Base-by-base conservation (phyloP, 2,329 filamentous ascomycete genomes). In the Trichophyton rubrum region DNA sequence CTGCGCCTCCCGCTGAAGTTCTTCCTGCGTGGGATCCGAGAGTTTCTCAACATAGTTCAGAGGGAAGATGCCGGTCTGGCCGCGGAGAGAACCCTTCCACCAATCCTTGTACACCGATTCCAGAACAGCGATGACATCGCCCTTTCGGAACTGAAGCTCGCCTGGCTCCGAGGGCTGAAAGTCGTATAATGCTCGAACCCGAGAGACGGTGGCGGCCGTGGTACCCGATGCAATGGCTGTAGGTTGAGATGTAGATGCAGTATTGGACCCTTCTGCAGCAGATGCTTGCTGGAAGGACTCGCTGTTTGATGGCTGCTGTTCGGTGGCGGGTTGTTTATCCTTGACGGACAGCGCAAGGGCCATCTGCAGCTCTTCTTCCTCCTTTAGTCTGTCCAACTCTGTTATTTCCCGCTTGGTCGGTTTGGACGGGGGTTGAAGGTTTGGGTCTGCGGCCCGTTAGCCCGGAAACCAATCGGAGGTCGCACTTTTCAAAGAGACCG, bases 41-140 rank as follows among this genome's bases (percentile, higher is more conserved):
- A 99, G 79, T 75, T 99, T 99, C 77, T 99, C 93, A 15, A 99
- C 93, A 70, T 99, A 99, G 77, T 99, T 99, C 65, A 99, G 82
- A 5, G 93, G 93, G 74, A 99, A 99, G 65, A 99, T 99, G 67
- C 93, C 93, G 5, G 90, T 96, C 74, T 96, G 90, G 20, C 93
- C 93, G 70, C 91, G 85, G 62, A 99, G 78, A 47, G 91, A 95
- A 1, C 93, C 93, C 68, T 95, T 92, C 93, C 93, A 99, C 93
- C 93, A 99, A 74, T 99, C 93, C 75, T 97, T 99, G 78, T 95
- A 99, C 1, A 97, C 93, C 1, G 91, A 96, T 74, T 97, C 93
- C 45, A 99, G 80, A 15, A 99, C 93, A 0, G 93, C 92, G 72
- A 99, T 99, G 45, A 97, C 87, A 71, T 99, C 93, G 30, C 93